phyloP scores from a whole-genome alignment of 2,329 filamentous ascomycete species.

The Pleoardoris graminearum region DNA sequence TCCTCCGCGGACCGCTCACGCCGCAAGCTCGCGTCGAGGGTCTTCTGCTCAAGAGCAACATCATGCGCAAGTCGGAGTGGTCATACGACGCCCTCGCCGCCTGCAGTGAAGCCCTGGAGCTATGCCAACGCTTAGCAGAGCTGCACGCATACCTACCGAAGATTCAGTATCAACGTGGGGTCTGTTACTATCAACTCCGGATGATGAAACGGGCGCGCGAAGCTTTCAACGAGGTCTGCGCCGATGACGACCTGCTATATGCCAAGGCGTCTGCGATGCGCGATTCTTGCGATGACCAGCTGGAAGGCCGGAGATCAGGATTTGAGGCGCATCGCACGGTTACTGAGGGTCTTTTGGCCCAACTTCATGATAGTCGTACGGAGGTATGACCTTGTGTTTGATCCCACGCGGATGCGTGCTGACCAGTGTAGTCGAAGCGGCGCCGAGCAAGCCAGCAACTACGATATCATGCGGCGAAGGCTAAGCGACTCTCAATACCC shows the following conservation, averaged over 20 bases:
- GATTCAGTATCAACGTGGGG: conserved; percentile 32
- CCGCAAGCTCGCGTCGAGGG: conserved; percentile 31
- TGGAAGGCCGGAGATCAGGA: conserved; percentile 27
- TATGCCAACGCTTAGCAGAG: conserved; percentile 28
- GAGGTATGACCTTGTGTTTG: conserved; percentile 15
- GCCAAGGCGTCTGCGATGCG: conserved; percentile 17
- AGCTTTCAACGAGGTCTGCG: conserved; percentile 19
- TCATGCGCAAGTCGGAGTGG: conserved; percentile 29
- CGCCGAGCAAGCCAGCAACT: conserved; percentile 30
- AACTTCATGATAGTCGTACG: conserved; percentile 18
- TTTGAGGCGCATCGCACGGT: conserved; percentile 35
- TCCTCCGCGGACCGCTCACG: conserved; percentile 31
- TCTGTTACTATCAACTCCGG: conserved; percentile 29
- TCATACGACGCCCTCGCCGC: conserved; percentile 35
- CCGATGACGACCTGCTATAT: conserved; percentile 14
- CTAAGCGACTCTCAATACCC: conserved; percentile 31
- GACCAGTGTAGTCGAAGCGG: conserved; percentile 22
- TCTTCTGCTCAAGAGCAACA: conserved; percentile 34
- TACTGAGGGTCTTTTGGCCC: conserved; percentile 22
- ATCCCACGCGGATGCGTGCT: background rate
- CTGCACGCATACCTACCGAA: conserved; percentile 26
- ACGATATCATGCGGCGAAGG: conserved; percentile 24
- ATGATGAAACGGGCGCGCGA: conserved; percentile 28
- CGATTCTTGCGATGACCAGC: conserved; percentile 26
- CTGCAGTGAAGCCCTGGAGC: conserved; percentile 37